Evolutionary conservation across 129 eudicot genomes (phyloP), one percentile per base, ranked within the genome.

Genomic region (Ambrosia artemisiifolia): DNA sequence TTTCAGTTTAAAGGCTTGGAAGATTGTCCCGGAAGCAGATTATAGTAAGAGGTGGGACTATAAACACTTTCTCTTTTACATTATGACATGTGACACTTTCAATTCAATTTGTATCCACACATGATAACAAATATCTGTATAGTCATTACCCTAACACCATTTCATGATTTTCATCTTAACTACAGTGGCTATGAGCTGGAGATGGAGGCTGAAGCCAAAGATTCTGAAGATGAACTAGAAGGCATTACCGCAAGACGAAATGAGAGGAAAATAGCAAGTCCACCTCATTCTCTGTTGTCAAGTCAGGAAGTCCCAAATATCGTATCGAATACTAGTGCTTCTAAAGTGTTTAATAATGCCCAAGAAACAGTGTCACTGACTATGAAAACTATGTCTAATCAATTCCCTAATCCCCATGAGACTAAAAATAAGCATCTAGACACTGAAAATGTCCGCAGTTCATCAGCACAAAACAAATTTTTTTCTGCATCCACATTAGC

Each of bases 141-240:
- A 18, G 24, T 9, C 65, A 75, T 42, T 14, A 76, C 24, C 16
- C 0, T 18, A 57, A 77, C 11, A 5, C 5, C 14, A 38, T 61
- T 36, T 61, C n/a, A 16, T 78, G 1, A 44, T 51, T 61, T 36
- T 61, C n/a, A 16, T 78, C 2, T 56, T 51, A 32, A 47, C 34
- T 53, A 62, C 87, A 95, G 99, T 86, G 85, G 88, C 40, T 85
- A 79, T 80, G 97, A 95, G 73, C 59, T 95, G 85, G 97, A 90
- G 82, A 73, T 85, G 91, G 94, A 90, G 54, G 85, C 91, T 70
- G 88, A 95, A 85, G 99, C 93, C 49, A 83, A 83, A 80, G 99
- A 91, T 86, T 90, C 97, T 40, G 97, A 94, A 64, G 97, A 88
- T 4, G 97, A 88, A 77, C 73, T 76, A 24, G 89, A 71, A 82